Evolutionary conservation across 176 grass and related monocot genomes (phyloP).

Genomic region (Oryza meridionalis): DNA sequence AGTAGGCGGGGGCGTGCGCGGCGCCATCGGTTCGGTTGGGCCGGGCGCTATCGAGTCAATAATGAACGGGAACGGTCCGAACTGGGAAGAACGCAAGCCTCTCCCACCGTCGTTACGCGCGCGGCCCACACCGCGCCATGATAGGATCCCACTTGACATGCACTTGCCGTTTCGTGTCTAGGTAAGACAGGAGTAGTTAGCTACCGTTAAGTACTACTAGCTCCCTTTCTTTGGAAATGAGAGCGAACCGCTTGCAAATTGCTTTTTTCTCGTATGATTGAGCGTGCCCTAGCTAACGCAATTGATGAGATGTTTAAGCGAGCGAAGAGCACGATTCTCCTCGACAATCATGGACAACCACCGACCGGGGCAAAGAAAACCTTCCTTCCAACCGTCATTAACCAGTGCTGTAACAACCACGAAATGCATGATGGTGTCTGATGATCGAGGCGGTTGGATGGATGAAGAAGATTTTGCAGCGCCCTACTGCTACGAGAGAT

Average conservation of each 20-base stretch:
- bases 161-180: not conserved
- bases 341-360: conserved; percentile 25
- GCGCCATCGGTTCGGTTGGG: conserved; percentile 35
- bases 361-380: not conserved
- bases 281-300: not conserved
- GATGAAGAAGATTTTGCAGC: not conserved
- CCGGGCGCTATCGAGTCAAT: not conserved
- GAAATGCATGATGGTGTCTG: conserved; percentile 4
- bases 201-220: not conserved
- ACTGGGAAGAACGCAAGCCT: not conserved
- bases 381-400: not conserved
- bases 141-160: not conserved
- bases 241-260: not conserved
- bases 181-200: not conserved
- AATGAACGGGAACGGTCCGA: not conserved
- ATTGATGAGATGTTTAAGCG: conserved; percentile 16
- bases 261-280: conserved; percentile 7
- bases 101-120: not conserved
- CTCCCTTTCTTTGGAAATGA: not conserved
- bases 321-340: conserved; percentile 31
- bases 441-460: not conserved
- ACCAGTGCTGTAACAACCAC: not conserved
- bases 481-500: conserved; percentile 28
- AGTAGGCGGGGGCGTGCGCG: not conserved
- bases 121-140: not conserved